A percentile compares a stretch with the other conserved stretches of the same genome.
phyloP scores from a whole-genome alignment of 441 rosid species.

The Pelargonium myrrhifolium region DNA sequence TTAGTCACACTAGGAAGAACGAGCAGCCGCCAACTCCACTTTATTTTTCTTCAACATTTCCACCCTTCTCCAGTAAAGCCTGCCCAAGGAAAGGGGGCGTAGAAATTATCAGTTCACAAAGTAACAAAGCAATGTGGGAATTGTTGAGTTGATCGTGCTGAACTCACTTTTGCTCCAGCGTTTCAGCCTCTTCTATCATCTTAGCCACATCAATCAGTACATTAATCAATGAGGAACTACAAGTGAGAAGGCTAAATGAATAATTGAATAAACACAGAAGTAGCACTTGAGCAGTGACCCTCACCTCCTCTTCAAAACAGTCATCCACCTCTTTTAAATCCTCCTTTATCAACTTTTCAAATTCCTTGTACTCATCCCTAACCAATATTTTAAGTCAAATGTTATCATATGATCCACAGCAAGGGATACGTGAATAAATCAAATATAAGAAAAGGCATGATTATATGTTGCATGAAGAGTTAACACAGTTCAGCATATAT shows the following conservation, averaged over 20 bases:
- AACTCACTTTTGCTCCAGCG: slow-evolving; percentile 77
- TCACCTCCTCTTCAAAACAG: slow-evolving; percentile 90
- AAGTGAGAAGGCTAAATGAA: background rate
- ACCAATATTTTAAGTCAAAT: slow-evolving; percentile 17
- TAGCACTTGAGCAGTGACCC: slow-evolving; percentile 3
- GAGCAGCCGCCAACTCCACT: slow-evolving; percentile 59
- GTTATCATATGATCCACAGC: background rate
- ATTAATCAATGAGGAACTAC: background rate
- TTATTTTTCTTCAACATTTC: slow-evolving; percentile 58
- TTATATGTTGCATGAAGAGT: background rate
- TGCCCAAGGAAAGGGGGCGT: slow-evolving; percentile 13
- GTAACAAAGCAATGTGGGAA: background rate
- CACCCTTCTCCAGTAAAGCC: slow-evolving; percentile 55
- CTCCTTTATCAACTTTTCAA: slow-evolving; percentile 83
- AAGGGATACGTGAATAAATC: background rate
- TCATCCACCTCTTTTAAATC: slow-evolving; percentile 78
- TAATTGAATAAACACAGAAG: background rate
- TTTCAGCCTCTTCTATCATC: slow-evolving; percentile 73
- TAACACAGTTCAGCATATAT: background rate
- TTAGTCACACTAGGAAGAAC: slow-evolving; percentile 47
- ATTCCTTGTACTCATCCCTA: slow-evolving; percentile 93
- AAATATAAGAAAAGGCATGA: background rate
- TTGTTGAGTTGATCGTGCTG: background rate
- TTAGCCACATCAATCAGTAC: slow-evolving; percentile 92
- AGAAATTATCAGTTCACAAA: background rate